Evolutionary conservation across 2,329 filamentous ascomycete species (phyloP), one percentile per base, ranked within the genome.

Genomic region (Pseudopithomyces maydicus): DNA sequence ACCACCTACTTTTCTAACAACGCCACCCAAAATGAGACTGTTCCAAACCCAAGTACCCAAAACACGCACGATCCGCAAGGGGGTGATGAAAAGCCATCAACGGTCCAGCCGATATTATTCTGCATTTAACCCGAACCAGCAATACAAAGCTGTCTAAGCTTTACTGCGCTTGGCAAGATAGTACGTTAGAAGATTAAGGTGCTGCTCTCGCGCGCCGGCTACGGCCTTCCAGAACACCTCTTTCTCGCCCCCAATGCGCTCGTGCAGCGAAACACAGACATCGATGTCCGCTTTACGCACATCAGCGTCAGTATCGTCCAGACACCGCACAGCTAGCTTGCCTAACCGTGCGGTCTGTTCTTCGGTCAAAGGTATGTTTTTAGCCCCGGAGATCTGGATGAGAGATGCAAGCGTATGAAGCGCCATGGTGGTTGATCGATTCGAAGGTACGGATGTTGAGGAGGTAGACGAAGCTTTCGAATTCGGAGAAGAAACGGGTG

Each of bases 181-280:
- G 72, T 93, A 93, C 10, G 89, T 92, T 66, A 93, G 87, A 58
- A 93, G 74, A 64, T 88, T 92, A 79, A 91, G 85, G 20, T 89
- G 86, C 62, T 91, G 89, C 62, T 92, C 89, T 68, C 85, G 84
- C 32, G 90, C 81, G 0, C 78, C 79, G 55, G 81, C 84, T 66
- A 92, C 80, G 22, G 83, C 82, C 33, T 82, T 83, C 90, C 90
- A 94, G 71, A 93, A 93, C 29, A 71, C 74, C 52, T 79, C 78
- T 33, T 76, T 74, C 33, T 75, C 74, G 14, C 63, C 70, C 3
- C 68, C 74, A 38, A 74, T 73, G 7, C 70, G 66, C 45, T 82
- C 80, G 71, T 92, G 89, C 58, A 92, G 77, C 56, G 88, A 86
- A 23, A 92, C 87, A 66, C 90, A 92, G n/a, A 92, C 81, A 71